A percentile compares a stretch with the other conserved stretches of the same genome.
These are phyloP conservation scores for Yamadazyma conglobata DNA, from an alignment of 1,139 yeast species.

Conservation along the genomic window DNA sequence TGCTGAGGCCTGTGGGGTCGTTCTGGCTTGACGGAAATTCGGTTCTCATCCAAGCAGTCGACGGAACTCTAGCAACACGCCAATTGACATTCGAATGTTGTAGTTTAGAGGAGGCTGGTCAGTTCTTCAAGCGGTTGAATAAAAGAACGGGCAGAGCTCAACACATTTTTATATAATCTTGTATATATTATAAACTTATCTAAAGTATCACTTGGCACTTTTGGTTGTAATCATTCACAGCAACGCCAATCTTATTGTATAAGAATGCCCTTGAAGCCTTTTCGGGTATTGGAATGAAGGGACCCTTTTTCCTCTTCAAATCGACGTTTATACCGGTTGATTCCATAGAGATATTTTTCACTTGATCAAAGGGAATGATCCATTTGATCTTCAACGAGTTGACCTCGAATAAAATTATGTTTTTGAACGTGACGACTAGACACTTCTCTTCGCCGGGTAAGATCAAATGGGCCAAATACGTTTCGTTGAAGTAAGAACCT, in stretches of 20 bases:
- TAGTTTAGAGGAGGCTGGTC: conserved; percentile 42
- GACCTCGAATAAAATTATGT: conserved; percentile 69
- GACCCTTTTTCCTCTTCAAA: conserved; percentile 59
- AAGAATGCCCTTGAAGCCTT: conserved; percentile 59
- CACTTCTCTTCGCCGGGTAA: conserved; percentile 78
- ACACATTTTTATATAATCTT: conserved; percentile 2
- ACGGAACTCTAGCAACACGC: conserved; percentile 36
- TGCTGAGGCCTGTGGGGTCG: conserved; percentile 33
- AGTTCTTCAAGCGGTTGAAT: conserved; percentile 37
- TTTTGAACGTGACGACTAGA: conserved; percentile 69
- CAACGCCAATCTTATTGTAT: conserved; percentile 72
- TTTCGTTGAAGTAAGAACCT: conserved; percentile 68
- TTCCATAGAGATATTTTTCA: conserved; percentile 71
- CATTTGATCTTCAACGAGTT: conserved; percentile 59
- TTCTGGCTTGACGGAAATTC: conserved; percentile 28
- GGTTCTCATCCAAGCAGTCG: conserved; percentile 40
- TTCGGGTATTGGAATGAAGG: conserved; percentile 79
- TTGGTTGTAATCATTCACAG: conserved; percentile 77
- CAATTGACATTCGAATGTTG: conserved; percentile 54
- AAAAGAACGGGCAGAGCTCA: conserved; percentile 41
- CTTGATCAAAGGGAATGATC: conserved; percentile 59
- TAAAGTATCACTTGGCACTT: conserved; percentile 42
- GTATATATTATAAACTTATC: conserved; percentile 7
- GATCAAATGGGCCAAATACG: conserved; percentile 80
- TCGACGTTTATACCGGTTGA: conserved; percentile 74